Conservation (phyloP, 768 basidiomycete species). For the Mycena latifolia region DNA sequence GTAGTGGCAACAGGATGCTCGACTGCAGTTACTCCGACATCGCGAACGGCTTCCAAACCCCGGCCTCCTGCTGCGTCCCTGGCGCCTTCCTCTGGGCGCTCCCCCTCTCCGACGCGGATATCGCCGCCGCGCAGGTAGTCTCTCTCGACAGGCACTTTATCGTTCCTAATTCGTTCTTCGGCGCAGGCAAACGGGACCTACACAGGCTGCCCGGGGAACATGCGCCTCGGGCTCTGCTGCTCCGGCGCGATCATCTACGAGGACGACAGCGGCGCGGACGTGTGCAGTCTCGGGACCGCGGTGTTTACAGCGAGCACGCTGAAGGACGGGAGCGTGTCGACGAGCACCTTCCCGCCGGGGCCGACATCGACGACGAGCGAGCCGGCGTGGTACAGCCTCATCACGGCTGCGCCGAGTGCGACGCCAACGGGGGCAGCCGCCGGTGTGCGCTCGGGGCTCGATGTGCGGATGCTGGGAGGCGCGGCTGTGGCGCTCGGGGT, state of each 20-base stretch:
- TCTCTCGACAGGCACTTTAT: too few species aligned
- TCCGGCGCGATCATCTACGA: constrained; percentile 16
- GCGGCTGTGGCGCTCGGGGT: constrained; percentile 5
- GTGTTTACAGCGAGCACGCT: constrained; percentile 14
- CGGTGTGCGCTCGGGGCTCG: neutral
- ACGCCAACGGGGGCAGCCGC: neutral
- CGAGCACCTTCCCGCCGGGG: constrained; percentile 12
- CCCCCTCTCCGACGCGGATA: constrained; percentile 7
- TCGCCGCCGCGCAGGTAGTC: too few species aligned
- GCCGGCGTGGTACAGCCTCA: neutral
- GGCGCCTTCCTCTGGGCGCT: constrained; percentile 3
- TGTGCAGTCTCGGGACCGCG: constrained; percentile 14
- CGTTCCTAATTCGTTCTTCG: too few species aligned
- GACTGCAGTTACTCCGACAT: constrained; percentile 13
- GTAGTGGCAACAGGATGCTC: neutral
- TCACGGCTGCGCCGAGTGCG: neutral
- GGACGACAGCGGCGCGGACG: constrained; percentile 17
- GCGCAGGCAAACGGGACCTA: constrained; percentile 18
- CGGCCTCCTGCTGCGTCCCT: neutral
- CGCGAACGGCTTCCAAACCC: neutral
- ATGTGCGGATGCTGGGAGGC: neutral
- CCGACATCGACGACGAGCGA: constrained; percentile 15
- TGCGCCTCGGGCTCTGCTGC: constrained; percentile 19
- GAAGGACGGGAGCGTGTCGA: constrained; percentile 4
- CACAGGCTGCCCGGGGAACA: constrained; percentile 19